phyloP scores from a whole-genome alignment of 2,329 filamentous ascomycete genomes.

The Cladophialophora chaetospira region DNA sequence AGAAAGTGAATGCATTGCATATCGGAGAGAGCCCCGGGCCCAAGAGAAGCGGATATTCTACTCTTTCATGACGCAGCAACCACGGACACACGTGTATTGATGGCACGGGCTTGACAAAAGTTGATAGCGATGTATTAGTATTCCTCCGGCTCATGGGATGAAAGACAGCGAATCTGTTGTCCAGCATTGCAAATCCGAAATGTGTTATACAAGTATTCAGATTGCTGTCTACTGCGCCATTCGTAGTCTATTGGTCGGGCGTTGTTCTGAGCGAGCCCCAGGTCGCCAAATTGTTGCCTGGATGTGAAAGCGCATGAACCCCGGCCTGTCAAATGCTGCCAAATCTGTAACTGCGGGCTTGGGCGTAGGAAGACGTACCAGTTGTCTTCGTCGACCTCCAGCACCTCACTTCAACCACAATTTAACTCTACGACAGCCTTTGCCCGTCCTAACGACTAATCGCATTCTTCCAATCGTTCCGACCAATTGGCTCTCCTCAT shows the following conservation, averaged over 20 bases:
- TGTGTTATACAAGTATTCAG: neutral
- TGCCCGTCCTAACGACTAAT: neutral
- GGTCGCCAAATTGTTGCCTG: neutral
- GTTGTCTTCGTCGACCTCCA: too few species aligned
- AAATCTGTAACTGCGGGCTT: too few species aligned
- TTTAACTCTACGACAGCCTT: neutral
- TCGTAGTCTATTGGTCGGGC: neutral
- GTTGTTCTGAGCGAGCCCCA: neutral
- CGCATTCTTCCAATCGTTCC: neutral
- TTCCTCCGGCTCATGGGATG: neutral
- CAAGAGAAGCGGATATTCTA: conserved; percentile 12
- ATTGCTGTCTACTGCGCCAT: too few species aligned
- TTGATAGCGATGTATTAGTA: conserved; percentile 12
- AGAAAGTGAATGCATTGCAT: conserved; percentile 32
- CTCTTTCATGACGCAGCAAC: conserved; percentile 19
- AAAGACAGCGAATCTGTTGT: neutral
- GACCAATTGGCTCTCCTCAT: neutral
- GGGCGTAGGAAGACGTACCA: too few species aligned
- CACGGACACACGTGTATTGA: conserved; percentile 17
- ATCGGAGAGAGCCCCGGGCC: neutral
- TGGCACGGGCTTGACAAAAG: conserved; percentile 16
- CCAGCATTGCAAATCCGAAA: neutral
- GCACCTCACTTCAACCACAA: neutral
- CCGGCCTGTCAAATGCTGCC: neutral
- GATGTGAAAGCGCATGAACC: neutral